Conservation (phyloP, 2,329 filamentous ascomycete genomes). For the Arthrobotrys sphaeroides region DNA sequence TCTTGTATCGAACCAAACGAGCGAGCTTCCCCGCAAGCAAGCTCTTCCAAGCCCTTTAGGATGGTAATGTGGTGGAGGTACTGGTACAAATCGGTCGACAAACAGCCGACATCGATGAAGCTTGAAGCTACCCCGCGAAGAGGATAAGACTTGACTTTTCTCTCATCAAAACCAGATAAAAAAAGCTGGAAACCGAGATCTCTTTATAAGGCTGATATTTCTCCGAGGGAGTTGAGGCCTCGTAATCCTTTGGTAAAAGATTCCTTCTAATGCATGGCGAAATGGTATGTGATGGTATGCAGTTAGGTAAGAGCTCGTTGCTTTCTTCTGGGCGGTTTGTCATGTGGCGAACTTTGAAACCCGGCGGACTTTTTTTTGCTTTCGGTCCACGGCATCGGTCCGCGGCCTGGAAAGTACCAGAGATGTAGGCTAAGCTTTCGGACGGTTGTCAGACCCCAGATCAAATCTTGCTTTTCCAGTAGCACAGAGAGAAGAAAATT, state of each 20-base stretch:
- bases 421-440: constrained; percentile 9
- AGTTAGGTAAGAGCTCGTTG: constrained; percentile 7
- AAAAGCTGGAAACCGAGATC: neutral
- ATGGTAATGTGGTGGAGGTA: neutral
- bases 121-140: constrained; percentile 19
- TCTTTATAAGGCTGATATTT: neutral
- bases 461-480: neutral
- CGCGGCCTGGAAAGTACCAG: too few relatives aligned
- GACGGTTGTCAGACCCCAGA: constrained; percentile 1
- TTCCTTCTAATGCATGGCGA: constrained; percentile 1
- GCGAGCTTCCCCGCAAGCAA: too few relatives aligned
- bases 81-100: neutral
- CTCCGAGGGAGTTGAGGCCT: neutral
- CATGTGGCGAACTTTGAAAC: constrained; percentile 20
- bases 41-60: neutral
- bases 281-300: constrained; percentile 19
- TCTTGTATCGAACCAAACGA: neutral
- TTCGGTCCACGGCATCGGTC: constrained; percentile 13
- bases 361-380: neutral
- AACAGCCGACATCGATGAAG: constrained; percentile 11
- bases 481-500: neutral
- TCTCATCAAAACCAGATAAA: neutral
- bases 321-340: constrained; percentile 7
- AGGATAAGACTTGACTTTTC: constrained; percentile 9
- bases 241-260: constrained; percentile 7